phyloP scores from a whole-genome alignment of 169 alveolate species.

The Plasmodium yoelii region DNA sequence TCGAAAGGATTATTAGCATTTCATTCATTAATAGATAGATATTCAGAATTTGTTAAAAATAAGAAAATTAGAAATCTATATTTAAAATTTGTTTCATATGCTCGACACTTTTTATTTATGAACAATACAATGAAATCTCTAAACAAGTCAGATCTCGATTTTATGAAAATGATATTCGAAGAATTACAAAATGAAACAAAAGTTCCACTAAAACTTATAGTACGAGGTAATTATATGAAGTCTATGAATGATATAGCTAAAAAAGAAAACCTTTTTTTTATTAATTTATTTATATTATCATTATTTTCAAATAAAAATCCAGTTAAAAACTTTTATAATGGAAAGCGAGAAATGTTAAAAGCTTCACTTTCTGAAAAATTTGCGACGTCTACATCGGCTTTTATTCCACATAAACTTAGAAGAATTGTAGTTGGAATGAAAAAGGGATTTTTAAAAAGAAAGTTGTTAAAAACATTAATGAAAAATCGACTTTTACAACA shows the following conservation, averaged over 20 bases:
- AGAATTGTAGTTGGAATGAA: conserved; percentile 79
- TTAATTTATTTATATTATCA: conserved; percentile 46
- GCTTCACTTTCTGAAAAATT: conserved; percentile 79
- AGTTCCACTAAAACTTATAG: conserved; percentile 41
- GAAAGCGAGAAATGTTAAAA: conserved; percentile 71
- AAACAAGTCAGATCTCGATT: conserved; percentile 35
- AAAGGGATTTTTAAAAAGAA: conserved; percentile 79
- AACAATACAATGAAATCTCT: conserved; percentile 9
- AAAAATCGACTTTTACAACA: conserved; percentile 79
- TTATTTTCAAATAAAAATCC: conserved; percentile 64
- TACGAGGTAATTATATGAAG: conserved; percentile 34
- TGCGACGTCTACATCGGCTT: conserved; percentile 82
- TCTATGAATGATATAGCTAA: conserved; percentile 27
- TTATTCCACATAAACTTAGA: conserved; percentile 82
- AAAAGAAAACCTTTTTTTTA: conserved; percentile 44
- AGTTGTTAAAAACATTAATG: conserved; percentile 78
- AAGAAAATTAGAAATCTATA: conserved; percentile 10
- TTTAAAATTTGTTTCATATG: conserved; percentile 21
- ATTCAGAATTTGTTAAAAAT: conserved; percentile 25
- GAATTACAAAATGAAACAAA: conserved; percentile 25
- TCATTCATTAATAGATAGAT: conserved; percentile 46
- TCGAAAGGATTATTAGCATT: conserved; percentile 39
- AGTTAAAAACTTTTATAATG: conserved; percentile 72
- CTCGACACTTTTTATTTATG: conserved; percentile 49
- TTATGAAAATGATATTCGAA: conserved; percentile 14